Percentiles rank a stretch among this genome's conserved stretches.
phyloP scores from a whole-genome alignment of 2,329 filamentous ascomycete genomes.

The Neofusicoccum sp. region DNA sequence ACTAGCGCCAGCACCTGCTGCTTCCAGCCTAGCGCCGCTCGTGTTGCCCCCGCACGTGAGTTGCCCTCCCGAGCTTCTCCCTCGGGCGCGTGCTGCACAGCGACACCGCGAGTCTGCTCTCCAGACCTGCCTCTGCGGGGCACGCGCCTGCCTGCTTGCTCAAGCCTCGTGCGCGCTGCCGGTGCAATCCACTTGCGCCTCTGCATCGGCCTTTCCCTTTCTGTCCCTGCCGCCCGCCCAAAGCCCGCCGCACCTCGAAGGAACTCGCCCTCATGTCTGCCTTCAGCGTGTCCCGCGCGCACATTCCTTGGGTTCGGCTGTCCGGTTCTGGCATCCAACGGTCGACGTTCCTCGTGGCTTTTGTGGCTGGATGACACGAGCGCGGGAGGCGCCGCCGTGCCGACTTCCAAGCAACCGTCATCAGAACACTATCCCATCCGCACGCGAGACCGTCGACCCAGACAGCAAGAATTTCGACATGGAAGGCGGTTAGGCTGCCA shows the following conservation, averaged over 20 bases:
- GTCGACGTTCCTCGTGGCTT: neutral
- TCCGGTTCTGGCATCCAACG: neutral
- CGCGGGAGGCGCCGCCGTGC: neutral
- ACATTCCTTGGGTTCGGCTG: too few species aligned
- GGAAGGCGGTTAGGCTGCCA: too few species aligned
- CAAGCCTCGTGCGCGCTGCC: too few species aligned
- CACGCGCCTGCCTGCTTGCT: neutral
- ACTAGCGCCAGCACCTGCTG: neutral
- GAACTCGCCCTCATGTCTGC: too few species aligned
- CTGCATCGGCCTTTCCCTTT: too few species aligned
- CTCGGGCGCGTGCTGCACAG: neutral
- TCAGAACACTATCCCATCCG: neutral
- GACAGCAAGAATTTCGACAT: too few species aligned
- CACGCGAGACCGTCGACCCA: too few species aligned
- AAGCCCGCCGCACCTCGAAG: too few species aligned
- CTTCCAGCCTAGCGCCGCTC: neutral
- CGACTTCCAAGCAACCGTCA: neutral
- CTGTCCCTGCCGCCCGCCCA: too few species aligned
- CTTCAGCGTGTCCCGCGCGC: too few species aligned
- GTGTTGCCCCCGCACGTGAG: neutral
- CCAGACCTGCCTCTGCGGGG: conserved; percentile 6
- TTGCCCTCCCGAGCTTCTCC: neutral
- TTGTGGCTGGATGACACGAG: neutral
- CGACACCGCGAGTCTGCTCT: neutral
- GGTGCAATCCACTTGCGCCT: too few species aligned